Percentiles rank a stretch among this genome's conserved stretches.
These are phyloP conservation scores for Pholiota adiposa DNA, from an alignment of 1,284 basidiomycete species.

Conservation along the genomic window DNA sequence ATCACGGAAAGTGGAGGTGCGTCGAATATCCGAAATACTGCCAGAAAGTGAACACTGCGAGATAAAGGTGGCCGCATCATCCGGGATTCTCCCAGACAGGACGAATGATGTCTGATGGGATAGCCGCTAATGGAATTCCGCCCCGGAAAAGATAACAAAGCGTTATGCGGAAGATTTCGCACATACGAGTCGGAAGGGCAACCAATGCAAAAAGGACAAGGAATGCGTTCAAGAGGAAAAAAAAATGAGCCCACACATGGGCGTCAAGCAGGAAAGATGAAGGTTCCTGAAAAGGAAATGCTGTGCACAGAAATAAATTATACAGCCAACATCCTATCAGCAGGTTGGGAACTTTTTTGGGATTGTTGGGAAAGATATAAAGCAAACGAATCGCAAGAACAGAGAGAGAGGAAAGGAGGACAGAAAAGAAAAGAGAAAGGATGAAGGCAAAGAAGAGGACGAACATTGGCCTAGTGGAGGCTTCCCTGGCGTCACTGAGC, in stretches of 20 bases:
- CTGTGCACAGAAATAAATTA: constrained; percentile 11
- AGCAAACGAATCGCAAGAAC: background rate
- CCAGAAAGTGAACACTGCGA: background rate
- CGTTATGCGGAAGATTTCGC: background rate
- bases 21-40: background rate
- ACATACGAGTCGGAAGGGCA: background rate
- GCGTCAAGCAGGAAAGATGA: constrained; percentile 10
- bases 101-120: constrained; percentile 1
- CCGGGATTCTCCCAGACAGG: background rate
- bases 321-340: constrained; percentile 31
- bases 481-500: constrained; percentile 77
- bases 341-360: background rate
- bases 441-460: constrained; percentile 34
- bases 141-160: background rate
- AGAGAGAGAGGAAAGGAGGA: background rate
- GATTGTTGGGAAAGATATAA: background rate
- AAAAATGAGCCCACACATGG: background rate
- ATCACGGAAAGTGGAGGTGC: background rate
- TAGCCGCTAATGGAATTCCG: background rate
- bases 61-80: background rate
- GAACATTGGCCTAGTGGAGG: constrained; percentile 70
- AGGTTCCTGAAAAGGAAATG: constrained; percentile 11
- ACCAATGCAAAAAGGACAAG: background rate
- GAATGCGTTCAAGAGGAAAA: background rate
- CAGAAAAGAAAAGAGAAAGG: constrained; percentile 1